These are phyloP conservation scores for Antitrichia curtipendula DNA, from an alignment of 225 moss, liverwort and hornwort species.

Conservation along the genomic window DNA sequence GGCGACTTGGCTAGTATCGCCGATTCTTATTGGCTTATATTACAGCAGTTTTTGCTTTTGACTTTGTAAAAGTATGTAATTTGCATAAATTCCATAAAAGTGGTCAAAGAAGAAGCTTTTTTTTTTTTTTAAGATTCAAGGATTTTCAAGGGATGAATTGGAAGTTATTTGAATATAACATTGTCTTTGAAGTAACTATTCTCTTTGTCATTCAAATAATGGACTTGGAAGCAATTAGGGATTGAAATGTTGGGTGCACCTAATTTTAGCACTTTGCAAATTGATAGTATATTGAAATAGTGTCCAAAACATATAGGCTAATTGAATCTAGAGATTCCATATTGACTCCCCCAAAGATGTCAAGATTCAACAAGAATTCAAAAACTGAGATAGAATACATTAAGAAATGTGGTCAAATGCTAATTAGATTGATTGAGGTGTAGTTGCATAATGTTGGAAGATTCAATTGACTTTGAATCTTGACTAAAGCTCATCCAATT, in stretches of 20 bases:
- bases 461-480: too few species aligned
- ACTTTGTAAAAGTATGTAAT: neutral
- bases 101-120: fast-evolving
- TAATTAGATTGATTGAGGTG: neutral
- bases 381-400: neutral
- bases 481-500: too few species aligned
- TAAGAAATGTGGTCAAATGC: neutral
- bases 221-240: neutral
- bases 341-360: neutral
- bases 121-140: neutral
- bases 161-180: neutral
- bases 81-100: neutral
- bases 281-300: neutral
- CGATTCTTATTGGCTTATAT: too few species aligned
- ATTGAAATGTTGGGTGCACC: fast-evolving
- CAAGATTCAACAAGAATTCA: too few species aligned
- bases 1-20: too few species aligned
- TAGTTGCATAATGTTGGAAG: neutral
- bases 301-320: neutral
- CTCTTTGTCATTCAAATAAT: neutral
- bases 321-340: too few species aligned
- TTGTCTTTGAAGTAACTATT: neutral
- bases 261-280: neutral
- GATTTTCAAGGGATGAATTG: neutral
- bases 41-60: too few species aligned